Evolutionary conservation across 257 asterid genomes (phyloP).

Genomic region (Solanum chiquidenum): DNA sequence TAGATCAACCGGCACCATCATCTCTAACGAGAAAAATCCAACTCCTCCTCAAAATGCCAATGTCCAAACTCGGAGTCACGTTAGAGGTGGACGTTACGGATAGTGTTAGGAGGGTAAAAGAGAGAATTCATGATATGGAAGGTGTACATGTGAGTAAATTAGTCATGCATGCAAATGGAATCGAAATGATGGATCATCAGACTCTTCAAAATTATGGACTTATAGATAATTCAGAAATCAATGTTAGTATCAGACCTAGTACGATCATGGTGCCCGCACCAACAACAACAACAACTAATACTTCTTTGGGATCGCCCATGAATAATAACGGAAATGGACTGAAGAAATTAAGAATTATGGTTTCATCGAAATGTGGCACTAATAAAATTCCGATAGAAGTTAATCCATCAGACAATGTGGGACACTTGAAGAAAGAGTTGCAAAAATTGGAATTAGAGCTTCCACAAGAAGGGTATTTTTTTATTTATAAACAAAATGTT

Average conservation of each 20-base stretch:
- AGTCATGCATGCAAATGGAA: conserved; percentile 24
- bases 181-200: conserved; percentile 30
- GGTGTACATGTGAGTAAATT: conserved; percentile 14
- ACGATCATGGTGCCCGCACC: not conserved
- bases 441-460: conserved; percentile 32
- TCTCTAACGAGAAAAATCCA: conserved; percentile 15
- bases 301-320: conserved; percentile 14
- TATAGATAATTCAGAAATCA: conserved; percentile 23
- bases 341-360: conserved; percentile 19
- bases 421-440: conserved; percentile 38
- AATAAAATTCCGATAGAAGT: conserved; percentile 42
- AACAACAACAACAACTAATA: not conserved
- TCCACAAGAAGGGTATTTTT: conserved; percentile 52
- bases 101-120: conserved; percentile 30
- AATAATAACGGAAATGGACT: not conserved
- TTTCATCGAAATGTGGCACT: conserved; percentile 18
- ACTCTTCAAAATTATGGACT: conserved; percentile 23
- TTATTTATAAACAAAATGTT: conserved; percentile 48
- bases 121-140: conserved; percentile 35
- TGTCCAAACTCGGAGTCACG: conserved; percentile 3
- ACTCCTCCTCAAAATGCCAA: conserved; percentile 31
- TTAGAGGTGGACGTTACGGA: conserved; percentile 28
- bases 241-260: conserved; percentile 12
- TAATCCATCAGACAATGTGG: conserved; percentile 30
- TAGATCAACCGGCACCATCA: not conserved